Percentiles rank a stretch among this genome's conserved stretches.
These are phyloP conservation scores for Penstemon newberryi DNA, from an alignment of 257 asterid genomes.

Conservation along the genomic window DNA sequence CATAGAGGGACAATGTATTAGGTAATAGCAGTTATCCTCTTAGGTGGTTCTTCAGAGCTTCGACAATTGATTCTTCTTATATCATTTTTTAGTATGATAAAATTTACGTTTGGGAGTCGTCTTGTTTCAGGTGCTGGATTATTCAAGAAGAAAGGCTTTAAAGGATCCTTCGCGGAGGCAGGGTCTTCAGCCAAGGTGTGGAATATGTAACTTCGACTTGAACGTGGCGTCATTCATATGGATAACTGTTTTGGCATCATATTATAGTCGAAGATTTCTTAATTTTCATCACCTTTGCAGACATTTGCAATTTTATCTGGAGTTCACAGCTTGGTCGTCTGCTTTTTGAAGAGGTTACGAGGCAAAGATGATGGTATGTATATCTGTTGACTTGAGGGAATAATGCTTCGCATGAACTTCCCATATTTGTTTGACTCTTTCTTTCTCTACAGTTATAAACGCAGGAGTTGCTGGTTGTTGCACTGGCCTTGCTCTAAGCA, in stretches of 20 bases:
- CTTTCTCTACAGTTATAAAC: constrained; percentile 57
- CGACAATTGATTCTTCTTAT: background rate
- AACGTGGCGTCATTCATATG: background rate
- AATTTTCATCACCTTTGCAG: constrained; percentile 33
- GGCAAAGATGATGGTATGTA: constrained; percentile 89
- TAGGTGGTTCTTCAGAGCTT: constrained; percentile 5
- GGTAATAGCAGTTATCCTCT: background rate
- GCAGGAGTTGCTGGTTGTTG: constrained; percentile 99
- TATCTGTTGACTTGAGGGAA: constrained; percentile 11
- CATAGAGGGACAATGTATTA: background rate
- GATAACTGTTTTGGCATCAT: background rate
- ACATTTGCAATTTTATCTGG: constrained; percentile 89
- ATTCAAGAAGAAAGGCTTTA: constrained; percentile 68
- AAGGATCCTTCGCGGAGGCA: constrained; percentile 76
- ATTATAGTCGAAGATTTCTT: background rate
- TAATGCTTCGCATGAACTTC: background rate
- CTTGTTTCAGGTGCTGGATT: constrained; percentile 67
- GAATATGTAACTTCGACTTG: constrained; percentile 4
- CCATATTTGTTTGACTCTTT: constrained; percentile 12
- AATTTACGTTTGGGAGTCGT: background rate
- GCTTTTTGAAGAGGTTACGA: constrained; percentile 76
- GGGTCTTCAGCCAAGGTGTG: constrained; percentile 87
- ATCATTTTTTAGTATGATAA: background rate
- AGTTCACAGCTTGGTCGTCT: constrained; percentile 83
- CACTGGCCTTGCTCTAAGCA: constrained; percentile 91